Base-by-base conservation (phyloP, 768 basidiomycete genomes). In the Boletus rubroflammeus region DNA sequence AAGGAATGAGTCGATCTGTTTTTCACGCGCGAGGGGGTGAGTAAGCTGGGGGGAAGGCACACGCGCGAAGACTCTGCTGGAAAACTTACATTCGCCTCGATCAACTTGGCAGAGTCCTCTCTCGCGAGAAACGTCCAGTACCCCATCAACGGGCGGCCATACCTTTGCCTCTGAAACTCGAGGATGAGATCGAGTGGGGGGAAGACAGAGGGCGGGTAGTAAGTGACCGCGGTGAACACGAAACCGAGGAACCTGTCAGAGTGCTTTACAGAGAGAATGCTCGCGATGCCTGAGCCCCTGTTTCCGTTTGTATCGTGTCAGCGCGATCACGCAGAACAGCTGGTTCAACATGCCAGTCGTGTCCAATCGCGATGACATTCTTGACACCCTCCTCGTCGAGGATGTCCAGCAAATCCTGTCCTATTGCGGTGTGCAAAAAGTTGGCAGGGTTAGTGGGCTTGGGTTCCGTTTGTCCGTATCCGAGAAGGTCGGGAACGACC, bases 401-500 rank as follows among this genome's bases (percentile, higher is more conserved):
- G 42, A 78, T 68, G 26, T 75, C 75, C 3, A 75, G 3, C 14
- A 76, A 42, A 42, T 78, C 77, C 41, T 63, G 61, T 4, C 46
- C 66, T 9, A 74, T 36, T 10, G 60, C 58, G 10, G 64, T 62
- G 19, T 59, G 62, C 25, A 59, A 40, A 47, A 75, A 75, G 13
- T 63, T 56, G 11, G 52, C 48, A 11, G 63, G 53, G 39, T 73
- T 67, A 0, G 48, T 55, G 8, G 78, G 72, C 59, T 78, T 80
- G 54, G 72, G 72, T 45, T 61, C 63, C 3, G 81, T 79, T 21
- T 62, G 71, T 15, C 77, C 79, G 34, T 69, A 73, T 6, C 80
- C 79, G 14, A 81, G 71, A 58, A 78, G 71, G 59, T 81, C 80
- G 0, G 79, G 79, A 15, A 70, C 75, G 46, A 81, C 61, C 14